Percentiles rank a stretch among this genome's conserved stretches.
Evolutionary conservation across 352 stramenopile genomes (phyloP).

Genomic region (Globisporangium canariense): DNA sequence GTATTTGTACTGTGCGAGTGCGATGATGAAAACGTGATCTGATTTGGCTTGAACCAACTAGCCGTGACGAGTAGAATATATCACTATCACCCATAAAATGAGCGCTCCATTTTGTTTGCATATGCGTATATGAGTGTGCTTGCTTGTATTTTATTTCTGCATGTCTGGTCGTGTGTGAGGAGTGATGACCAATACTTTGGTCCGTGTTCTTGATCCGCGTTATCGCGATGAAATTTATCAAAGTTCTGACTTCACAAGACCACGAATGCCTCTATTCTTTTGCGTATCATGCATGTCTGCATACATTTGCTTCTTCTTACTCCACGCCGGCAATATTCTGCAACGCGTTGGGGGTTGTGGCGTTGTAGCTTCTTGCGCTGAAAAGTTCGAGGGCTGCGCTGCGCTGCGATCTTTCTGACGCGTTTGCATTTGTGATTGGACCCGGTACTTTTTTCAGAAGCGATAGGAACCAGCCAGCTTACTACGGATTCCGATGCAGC

Average conservation of each 20-base stretch:
- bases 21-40: conserved; percentile 83
- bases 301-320: conserved; percentile 70
- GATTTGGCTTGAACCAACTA: conserved; percentile 91
- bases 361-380: conserved; percentile 51
- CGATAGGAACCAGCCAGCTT: conserved; percentile 78
- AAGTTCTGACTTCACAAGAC: conserved; percentile 73
- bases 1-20: conserved; percentile 30
- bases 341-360: conserved; percentile 19
- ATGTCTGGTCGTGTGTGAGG: conserved; percentile 23
- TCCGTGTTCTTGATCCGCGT: conserved; percentile 91
- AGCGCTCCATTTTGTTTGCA: conserved; percentile 43
- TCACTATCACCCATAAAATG: conserved; percentile 94
- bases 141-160: conserved; percentile 10
- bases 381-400: conserved; percentile 61
- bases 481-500: conserved; percentile 78
- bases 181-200: conserved; percentile 90
- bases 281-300: conserved; percentile 18
- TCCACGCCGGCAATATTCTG: conserved; percentile 89
- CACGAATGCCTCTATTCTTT: conserved; percentile 12
- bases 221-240: conserved; percentile 89
- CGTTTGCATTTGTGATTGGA: conserved; percentile 77
- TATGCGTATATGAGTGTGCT: conserved; percentile 19
- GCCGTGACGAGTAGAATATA: conserved; percentile 88
- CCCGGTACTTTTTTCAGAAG: conserved; percentile 89
- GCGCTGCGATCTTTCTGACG: conserved; percentile 20